These are phyloP conservation scores for Acorus gramineus DNA, from an alignment of 106 monocot genomes.

Conservation along the genomic window DNA sequence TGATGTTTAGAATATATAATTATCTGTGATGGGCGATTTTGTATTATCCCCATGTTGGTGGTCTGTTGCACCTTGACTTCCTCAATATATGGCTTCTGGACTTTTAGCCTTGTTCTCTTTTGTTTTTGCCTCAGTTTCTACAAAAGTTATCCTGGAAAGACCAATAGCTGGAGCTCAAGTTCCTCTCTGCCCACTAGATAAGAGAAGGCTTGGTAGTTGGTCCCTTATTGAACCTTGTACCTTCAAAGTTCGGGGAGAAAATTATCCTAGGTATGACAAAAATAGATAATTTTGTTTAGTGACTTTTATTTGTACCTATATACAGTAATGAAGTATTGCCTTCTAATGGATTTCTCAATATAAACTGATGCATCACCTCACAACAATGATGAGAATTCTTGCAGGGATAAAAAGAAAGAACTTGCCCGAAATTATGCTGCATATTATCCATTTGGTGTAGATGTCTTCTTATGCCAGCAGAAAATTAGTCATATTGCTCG, in stretches of 20 bases:
- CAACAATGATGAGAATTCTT: neutral
- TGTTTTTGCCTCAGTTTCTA: constrained; percentile 2
- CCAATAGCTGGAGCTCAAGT: constrained; percentile 91
- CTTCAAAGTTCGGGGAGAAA: constrained; percentile 76
- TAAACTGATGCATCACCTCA: too few relatives aligned
- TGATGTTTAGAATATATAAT: too few relatives aligned
- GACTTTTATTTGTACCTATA: too few relatives aligned
- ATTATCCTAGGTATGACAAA: constrained; percentile 57
- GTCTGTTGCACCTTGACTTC: neutral
- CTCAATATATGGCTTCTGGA: neutral
- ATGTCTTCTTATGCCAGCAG: constrained; percentile 78
- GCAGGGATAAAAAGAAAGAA: constrained; percentile 95
- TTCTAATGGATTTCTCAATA: neutral
- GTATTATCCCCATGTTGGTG: too few relatives aligned
- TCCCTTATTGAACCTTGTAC: constrained; percentile 65
- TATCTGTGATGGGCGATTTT: too few relatives aligned
- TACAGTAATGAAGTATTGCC: neutral
- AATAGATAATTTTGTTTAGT: too few relatives aligned
- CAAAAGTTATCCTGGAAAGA: constrained; percentile 60
- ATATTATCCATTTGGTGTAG: constrained; percentile 91
- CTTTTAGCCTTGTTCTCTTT: neutral
- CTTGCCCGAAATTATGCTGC: constrained; percentile 74
- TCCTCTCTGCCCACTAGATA: constrained; percentile 61
- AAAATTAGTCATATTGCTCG: constrained; percentile 89
- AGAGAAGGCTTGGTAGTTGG: constrained; percentile 85